A percentile compares a stretch with the other conserved stretches of the same genome.
Evolutionary conservation across 805 yeast genomes (phyloP).

Genomic region (Candida dajiaensis): DNA sequence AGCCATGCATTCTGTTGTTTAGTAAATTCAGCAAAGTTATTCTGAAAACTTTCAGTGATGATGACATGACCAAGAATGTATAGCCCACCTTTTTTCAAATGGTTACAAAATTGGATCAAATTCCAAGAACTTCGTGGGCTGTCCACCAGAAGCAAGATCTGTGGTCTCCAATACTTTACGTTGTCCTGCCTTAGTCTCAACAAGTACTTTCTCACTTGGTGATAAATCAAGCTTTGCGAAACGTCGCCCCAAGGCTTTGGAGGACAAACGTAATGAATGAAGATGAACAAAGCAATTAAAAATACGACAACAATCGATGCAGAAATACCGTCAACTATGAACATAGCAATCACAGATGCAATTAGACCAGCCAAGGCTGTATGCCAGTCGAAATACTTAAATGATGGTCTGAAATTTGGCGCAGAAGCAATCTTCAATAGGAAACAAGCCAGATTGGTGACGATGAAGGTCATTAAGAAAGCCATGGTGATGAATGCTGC

Average conservation of each 20-base stretch:
- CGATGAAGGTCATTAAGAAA: constrained; percentile 90
- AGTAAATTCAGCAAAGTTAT: constrained; percentile 60
- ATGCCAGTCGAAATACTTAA: constrained; percentile 73
- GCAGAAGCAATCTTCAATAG: constrained; percentile 84
- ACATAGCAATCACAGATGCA: constrained; percentile 77
- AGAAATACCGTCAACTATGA: constrained; percentile 86
- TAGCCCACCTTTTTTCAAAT: constrained; percentile 91
- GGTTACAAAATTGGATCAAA: constrained; percentile 86
- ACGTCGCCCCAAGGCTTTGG: constrained; percentile 99
- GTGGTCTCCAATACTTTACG: constrained; percentile 98
- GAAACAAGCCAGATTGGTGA: constrained; percentile 91
- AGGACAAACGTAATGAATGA: constrained; percentile 87
- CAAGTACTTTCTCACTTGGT: constrained; percentile 90
- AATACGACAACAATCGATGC: constrained; percentile 72
- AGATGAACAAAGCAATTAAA: constrained; percentile 57
- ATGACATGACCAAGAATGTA: constrained; percentile 91
- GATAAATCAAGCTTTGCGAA: constrained; percentile 90
- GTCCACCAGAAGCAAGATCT: constrained; percentile 79
- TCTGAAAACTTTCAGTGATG: constrained; percentile 56
- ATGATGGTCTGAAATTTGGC: constrained; percentile 97
- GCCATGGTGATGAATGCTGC: constrained; percentile 98
- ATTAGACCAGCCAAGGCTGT: constrained; percentile 79
- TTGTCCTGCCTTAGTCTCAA: constrained; percentile 82
- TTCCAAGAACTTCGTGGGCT: constrained; percentile 92
- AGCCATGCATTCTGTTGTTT: constrained; percentile 80